Conservation (phyloP, 192 early-diverging fungal genomes). For the Coemansia guatemalensis region DNA sequence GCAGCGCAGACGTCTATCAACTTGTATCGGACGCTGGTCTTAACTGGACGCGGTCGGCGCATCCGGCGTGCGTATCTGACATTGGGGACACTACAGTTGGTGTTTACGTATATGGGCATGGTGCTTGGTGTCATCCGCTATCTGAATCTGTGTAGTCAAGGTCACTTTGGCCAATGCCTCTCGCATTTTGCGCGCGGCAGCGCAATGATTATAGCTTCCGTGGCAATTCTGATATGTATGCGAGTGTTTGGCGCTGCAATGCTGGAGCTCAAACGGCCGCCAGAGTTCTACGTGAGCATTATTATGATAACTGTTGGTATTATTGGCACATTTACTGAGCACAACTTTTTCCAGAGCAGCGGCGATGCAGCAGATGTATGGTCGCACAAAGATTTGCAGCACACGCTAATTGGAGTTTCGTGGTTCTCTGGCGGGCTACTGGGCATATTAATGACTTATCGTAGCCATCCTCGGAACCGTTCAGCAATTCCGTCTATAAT, state of each 20-base stretch:
- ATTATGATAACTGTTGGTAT: slow-evolving; percentile 59
- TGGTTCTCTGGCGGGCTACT: slow-evolving; percentile 62
- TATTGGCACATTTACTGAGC: slow-evolving; percentile 68
- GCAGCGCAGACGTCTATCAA: slow-evolving; percentile 50
- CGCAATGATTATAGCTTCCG: slow-evolving; percentile 55
- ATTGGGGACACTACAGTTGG: slow-evolving; percentile 42
- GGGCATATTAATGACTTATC: slow-evolving; percentile 51
- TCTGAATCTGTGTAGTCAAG: slow-evolving; percentile 59
- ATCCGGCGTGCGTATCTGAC: slow-evolving; percentile 33
- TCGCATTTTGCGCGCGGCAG: slow-evolving; percentile 70
- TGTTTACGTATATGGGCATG: slow-evolving; percentile 62
- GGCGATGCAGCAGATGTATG: slow-evolving; percentile 25
- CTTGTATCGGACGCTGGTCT: slow-evolving; percentile 39
- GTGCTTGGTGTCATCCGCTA: slow-evolving; percentile 60
- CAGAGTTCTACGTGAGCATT: slow-evolving; percentile 61
- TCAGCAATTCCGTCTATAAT: slow-evolving; percentile 59
- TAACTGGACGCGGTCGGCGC: slow-evolving; percentile 18
- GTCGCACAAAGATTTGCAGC: slow-evolving; percentile 67
- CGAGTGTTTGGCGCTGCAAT: slow-evolving; percentile 58
- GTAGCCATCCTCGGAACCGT: slow-evolving; percentile 40
- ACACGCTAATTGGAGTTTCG: slow-evolving; percentile 63
- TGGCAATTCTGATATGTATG: slow-evolving; percentile 47
- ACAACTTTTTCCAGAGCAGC: slow-evolving; percentile 53
- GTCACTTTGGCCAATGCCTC: slow-evolving; percentile 64
- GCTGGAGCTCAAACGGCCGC: slow-evolving; percentile 48